Percentiles rank a stretch among this genome's conserved stretches.
These are phyloP conservation scores for Fusarium goolgardi DNA, from an alignment of 2,329 filamentous ascomycete species.

Conservation along the genomic window DNA sequence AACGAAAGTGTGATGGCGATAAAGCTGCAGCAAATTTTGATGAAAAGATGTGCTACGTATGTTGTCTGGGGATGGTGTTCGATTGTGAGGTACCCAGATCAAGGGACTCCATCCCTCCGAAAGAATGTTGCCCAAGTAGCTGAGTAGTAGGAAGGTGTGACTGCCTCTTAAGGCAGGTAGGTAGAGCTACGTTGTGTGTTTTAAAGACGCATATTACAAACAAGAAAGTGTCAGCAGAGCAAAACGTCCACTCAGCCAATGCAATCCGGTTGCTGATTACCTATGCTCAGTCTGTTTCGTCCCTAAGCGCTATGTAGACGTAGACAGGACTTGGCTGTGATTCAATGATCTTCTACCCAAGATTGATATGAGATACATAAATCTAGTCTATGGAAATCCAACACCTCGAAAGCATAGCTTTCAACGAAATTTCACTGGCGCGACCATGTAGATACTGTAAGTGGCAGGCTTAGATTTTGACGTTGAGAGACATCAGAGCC, in stretches of 20 bases:
- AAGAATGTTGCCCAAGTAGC: neutral
- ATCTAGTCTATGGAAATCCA: neutral
- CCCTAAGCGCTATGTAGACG: neutral
- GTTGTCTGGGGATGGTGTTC: neutral
- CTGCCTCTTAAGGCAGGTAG: neutral
- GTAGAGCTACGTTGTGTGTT: neutral
- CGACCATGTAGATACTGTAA: neutral
- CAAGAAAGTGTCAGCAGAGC: neutral
- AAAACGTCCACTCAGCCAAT: neutral
- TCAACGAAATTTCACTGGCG: no score
- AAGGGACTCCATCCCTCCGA: neutral
- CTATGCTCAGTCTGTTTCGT: no score
- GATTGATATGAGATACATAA: neutral
- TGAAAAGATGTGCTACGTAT: neutral
- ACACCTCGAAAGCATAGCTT: neutral
- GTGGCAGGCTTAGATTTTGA: conserved; percentile 51
- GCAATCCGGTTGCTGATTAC: no score
- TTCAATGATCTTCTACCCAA: neutral
- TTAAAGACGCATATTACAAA: neutral
- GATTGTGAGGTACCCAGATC: neutral
- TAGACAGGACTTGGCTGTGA: neutral
- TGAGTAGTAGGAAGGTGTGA: neutral
- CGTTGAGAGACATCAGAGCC: conserved; percentile 21
- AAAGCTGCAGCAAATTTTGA: neutral
- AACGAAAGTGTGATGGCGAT: neutral